Base-by-base conservation (phyloP, 2,329 filamentous ascomycete genomes). In the Aschersonia sp. region DNA sequence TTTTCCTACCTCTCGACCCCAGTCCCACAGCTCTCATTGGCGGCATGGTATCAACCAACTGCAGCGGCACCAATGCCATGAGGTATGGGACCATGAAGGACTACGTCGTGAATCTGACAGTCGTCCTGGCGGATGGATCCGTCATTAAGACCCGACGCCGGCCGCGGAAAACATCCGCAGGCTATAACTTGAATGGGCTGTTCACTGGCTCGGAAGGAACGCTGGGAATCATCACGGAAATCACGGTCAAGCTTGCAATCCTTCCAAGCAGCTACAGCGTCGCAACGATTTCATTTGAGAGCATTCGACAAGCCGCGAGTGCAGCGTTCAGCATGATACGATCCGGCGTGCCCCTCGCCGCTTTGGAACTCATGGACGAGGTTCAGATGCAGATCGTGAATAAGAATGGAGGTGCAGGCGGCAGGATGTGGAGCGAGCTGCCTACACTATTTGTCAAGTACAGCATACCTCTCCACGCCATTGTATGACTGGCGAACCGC, bases 81-180 rank as follows among this genome's bases (percentile, higher is more conserved):
- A 68, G 81, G 46, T 86, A 86, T 56, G 83, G 83, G 0, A 85
- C 82, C 0, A 86, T 86, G 83, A 83, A 82, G 54, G 83, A 87
- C 53, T 86, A 80, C 71, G 82, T 86, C 1, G 67, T 86, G 50
- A 83, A 81, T 52, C 60, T 87, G 30, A 86, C 81, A 0, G 80
- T 85, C 0, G 83, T 86, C 0, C 68, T 86, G 42, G 76, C 82
- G 1, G 81, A 86, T 57, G 83, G 83, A 1, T 73, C 70, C 0
- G 50, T 68, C 14, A 78, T 87, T 61, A 85, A 84, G 57, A 87
- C 83, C 0, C 68, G 81, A 9, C 69, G 71, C 39, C 68, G 83
- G 4, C 82, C 83, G 2, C 68, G 79, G 11, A 87, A 87, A 59
- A 80, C 77, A 0, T 79, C 79, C 0, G 83, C 83, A 0, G 83